These are phyloP conservation scores for Mangifera indica DNA, from an alignment of 345 rosid species.

Conservation along the genomic window DNA sequence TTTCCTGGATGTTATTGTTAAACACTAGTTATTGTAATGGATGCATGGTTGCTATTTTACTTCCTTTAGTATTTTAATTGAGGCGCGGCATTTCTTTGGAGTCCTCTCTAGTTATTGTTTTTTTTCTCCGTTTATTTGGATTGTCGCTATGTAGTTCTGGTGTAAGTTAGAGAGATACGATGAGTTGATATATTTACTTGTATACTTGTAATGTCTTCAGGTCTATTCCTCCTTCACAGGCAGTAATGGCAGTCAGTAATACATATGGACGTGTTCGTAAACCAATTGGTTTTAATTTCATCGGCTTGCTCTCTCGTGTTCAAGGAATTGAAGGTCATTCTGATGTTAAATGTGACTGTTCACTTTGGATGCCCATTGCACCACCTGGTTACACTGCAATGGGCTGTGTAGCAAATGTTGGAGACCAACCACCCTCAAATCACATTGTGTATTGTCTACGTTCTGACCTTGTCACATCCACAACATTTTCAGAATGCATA, in stretches of 20 bases:
- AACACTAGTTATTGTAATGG: background rate
- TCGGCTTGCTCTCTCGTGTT: constrained; percentile 63
- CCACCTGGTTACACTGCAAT: constrained; percentile 82
- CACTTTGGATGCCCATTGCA: constrained; percentile 95
- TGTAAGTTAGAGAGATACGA: background rate
- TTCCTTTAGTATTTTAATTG: background rate
- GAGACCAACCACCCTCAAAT: constrained; percentile 78
- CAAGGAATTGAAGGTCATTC: constrained; percentile 47
- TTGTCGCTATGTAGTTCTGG: background rate
- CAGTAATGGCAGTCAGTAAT: constrained; percentile 91
- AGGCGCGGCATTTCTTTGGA: background rate
- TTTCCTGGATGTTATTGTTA: background rate
- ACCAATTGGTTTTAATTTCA: constrained; percentile 70
- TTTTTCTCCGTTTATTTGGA: background rate
- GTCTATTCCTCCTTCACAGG: constrained; percentile 94
- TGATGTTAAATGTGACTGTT: constrained; percentile 56
- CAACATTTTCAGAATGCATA: constrained; percentile 85
- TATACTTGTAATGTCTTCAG: constrained; percentile 39
- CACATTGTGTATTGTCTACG: constrained; percentile 87
- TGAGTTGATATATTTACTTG: background rate
- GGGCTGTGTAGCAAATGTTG: constrained; percentile 88
- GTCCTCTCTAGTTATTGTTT: background rate
- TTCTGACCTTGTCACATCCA: constrained; percentile 89
- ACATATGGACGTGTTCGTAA: constrained; percentile 93
- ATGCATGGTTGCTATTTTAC: background rate